A percentile compares a stretch with the other conserved stretches of the same genome.
Conservation (phyloP, 2,329 filamentous ascomycete species). For the Akanthomyces dipterigenus region DNA sequence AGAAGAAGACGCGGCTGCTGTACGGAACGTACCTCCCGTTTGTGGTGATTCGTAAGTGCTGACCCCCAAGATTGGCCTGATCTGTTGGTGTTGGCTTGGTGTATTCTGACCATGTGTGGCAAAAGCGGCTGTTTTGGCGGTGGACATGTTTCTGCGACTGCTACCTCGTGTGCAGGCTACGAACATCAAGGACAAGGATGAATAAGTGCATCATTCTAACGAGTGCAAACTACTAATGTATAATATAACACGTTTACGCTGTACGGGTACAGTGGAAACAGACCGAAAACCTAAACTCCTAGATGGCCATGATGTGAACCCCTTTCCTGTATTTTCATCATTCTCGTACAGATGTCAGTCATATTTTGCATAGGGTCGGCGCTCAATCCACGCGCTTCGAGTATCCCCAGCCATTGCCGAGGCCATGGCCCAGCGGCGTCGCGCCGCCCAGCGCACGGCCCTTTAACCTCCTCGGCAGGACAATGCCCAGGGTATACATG, state of each 20-base stretch:
- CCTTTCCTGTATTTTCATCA: background rate
- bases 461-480: slow-evolving; percentile 48
- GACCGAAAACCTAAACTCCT: background rate
- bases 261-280: background rate
- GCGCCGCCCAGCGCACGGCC: slow-evolving; percentile 48
- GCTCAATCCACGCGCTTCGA: slow-evolving; percentile 44
- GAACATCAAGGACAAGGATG: slow-evolving; percentile 32
- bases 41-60: slow-evolving; percentile 44
- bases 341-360: background rate
- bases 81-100: background rate
- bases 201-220: background rate
- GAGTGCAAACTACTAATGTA: background rate
- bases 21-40: slow-evolving; percentile 47
- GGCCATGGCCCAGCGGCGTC: slow-evolving; percentile 47
- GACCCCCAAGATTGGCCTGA: too few species aligned
- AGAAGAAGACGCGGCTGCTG: slow-evolving; percentile 40
- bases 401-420: slow-evolving; percentile 56
- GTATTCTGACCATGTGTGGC: background rate
- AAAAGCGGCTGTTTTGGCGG: slow-evolving; percentile 41
- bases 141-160: slow-evolving; percentile 50
- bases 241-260: background rate
- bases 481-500: slow-evolving; percentile 54
- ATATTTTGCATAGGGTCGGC: background rate
- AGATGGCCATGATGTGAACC: background rate
- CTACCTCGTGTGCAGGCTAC: slow-evolving; percentile 32